Conservation (phyloP, 2,329 filamentous ascomycete species). For the Botrytis porri region DNA sequence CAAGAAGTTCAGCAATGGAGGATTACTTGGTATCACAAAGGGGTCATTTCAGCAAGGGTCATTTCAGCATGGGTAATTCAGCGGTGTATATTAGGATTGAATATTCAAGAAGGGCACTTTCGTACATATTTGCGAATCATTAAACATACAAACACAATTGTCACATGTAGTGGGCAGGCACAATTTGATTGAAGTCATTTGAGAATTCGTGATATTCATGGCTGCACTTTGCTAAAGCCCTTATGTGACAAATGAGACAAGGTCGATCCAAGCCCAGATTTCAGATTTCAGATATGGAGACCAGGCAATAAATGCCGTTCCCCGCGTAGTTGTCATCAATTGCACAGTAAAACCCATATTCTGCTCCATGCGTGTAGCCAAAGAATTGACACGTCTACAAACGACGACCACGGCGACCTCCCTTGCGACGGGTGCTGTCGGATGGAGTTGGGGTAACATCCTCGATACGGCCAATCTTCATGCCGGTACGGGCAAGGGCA, state of each 20-base stretch:
- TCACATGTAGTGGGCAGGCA: neutral
- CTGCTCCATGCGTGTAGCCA: conserved; percentile 26
- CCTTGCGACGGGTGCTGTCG: conserved; percentile 99
- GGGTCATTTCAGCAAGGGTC: neutral
- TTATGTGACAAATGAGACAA: conserved; percentile 49
- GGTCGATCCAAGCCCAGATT: conserved; percentile 21
- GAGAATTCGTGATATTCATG: conserved; percentile 34
- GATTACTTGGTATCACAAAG: neutral
- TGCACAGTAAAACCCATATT: conserved; percentile 51
- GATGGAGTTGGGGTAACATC: conserved; percentile 99
- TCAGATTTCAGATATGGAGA: conserved; percentile 50
- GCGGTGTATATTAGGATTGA: neutral
- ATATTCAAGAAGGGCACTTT: neutral
- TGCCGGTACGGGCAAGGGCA: conserved; percentile 96
- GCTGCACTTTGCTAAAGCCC: conserved; percentile 34
- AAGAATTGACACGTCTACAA: conserved; percentile 57
- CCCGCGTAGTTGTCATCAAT: conserved; percentile 64
- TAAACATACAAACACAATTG: neutral
- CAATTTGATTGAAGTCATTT: conserved; percentile 9
- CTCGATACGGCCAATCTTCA: conserved; percentile 99
- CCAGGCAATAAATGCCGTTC: conserved; percentile 66
- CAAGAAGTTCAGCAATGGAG: neutral
- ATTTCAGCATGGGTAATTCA: neutral
- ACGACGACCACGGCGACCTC: conserved; percentile 99
- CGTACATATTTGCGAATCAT: neutral